These are phyloP conservation scores for Podospora pseudopauciseta DNA, from an alignment of 495 filamentous ascomycete species.

Conservation along the genomic window DNA sequence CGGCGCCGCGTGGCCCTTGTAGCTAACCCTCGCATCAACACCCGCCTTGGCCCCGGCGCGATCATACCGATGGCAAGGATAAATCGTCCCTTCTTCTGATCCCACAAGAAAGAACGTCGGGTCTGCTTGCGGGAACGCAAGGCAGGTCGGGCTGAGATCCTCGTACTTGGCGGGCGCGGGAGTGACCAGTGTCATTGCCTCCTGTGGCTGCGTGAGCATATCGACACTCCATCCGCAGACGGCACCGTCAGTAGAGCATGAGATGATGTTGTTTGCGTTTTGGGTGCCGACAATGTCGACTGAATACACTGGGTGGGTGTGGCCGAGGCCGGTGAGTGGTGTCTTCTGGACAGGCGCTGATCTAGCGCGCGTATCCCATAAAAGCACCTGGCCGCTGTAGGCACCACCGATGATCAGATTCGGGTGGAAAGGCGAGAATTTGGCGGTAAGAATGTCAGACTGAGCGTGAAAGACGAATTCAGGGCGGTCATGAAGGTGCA, in stretches of 20 bases:
- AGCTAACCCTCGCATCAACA: slow-evolving; percentile 78
- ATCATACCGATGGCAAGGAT: slow-evolving; percentile 94
- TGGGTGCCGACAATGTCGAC: slow-evolving; percentile 95
- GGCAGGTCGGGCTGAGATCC: slow-evolving; percentile 91
- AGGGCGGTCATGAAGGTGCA: slow-evolving; percentile 85
- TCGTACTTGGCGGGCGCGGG: slow-evolving; percentile 90
- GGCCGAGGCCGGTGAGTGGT: slow-evolving; percentile 83
- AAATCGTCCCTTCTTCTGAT: slow-evolving; percentile 93
- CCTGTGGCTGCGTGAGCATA: slow-evolving; percentile 94
- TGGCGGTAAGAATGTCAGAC: slow-evolving; percentile 90
- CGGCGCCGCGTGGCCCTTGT: slow-evolving; percentile 83
- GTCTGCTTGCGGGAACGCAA: slow-evolving; percentile 93
- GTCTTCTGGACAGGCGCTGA: slow-evolving; percentile 92
- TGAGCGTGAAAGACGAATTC: slow-evolving; percentile 97
- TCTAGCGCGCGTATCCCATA: slow-evolving; percentile 95
- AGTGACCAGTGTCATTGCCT: slow-evolving; percentile 77
- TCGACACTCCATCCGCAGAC: slow-evolving; percentile 96
- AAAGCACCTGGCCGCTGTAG: slow-evolving; percentile 92
- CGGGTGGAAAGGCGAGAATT: slow-evolving; percentile 96
- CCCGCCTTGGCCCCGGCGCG: slow-evolving; percentile 94
- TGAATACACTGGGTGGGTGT: slow-evolving; percentile 94
- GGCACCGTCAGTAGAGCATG: slow-evolving; percentile 90
- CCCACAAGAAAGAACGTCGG: slow-evolving; percentile 97
- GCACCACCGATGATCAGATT: slow-evolving; percentile 91
- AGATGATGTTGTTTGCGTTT: slow-evolving; percentile 97